phyloP scores from a whole-genome alignment of 2,329 filamentous ascomycete species.

The Orbilia ellipsospora region DNA sequence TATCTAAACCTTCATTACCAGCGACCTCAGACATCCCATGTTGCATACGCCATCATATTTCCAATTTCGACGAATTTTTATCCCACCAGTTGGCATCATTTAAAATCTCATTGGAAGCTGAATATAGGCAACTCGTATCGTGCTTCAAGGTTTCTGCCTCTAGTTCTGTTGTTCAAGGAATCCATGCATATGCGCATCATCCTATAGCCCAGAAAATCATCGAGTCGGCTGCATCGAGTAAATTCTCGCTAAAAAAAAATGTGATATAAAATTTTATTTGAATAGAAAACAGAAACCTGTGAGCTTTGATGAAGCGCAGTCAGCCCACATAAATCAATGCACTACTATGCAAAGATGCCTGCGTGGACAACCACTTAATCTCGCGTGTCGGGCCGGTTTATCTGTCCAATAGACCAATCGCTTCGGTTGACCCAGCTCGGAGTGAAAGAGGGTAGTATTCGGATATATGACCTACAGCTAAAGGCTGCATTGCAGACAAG shows the following conservation, averaged over 20 bases:
- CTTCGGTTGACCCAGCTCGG: conserved; percentile 12
- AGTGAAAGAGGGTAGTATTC: background rate
- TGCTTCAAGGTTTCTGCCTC: background rate
- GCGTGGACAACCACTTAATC: conserved; percentile 12
- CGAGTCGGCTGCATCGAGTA: background rate
- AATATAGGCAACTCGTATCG: conserved; percentile 13
- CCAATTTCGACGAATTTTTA: background rate
- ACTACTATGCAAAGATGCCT: background rate
- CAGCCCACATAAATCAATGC: conserved; percentile 16
- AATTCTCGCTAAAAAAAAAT: conserved; percentile 4
- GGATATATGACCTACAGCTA: conserved; percentile 26
- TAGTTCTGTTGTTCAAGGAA: background rate
- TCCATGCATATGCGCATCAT: conserved; percentile 38
- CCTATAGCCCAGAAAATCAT: background rate
- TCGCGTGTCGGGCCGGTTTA: conserved; percentile 14
- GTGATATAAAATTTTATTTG: conserved; percentile 37
- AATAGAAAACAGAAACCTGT: too few species aligned
- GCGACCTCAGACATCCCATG: background rate
- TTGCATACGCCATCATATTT: background rate
- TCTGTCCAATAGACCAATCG: conserved; percentile 27
- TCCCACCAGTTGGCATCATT: too few species aligned
- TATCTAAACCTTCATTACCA: too few species aligned
- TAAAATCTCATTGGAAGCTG: background rate
- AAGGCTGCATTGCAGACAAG: conserved; percentile 10
- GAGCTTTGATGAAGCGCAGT: conserved; percentile 7